These are phyloP conservation scores for Astragalus glycyphyllos DNA, from an alignment of 306 rosid genomes.

Conservation along the genomic window DNA sequence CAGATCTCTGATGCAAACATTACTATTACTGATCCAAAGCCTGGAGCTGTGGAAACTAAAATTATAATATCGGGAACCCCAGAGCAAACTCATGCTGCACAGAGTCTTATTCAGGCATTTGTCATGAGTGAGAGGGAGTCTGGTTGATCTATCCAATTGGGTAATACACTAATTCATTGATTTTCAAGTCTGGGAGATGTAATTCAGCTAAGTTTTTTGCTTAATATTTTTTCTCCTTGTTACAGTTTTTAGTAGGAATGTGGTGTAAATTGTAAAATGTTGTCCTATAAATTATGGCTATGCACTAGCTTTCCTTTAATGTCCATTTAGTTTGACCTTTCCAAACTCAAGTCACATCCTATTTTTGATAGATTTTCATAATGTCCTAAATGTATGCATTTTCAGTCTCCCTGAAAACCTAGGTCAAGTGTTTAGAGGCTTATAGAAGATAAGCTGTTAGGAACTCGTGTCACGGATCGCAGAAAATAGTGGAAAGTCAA, in stretches of 20 bases:
- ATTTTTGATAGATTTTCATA: conserved; percentile 22
- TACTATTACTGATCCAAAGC: conserved; percentile 80
- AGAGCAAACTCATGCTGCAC: conserved; percentile 98
- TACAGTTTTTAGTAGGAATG: conserved; percentile 39
- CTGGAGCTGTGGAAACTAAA: conserved; percentile 87
- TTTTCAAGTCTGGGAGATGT: conserved; percentile 39
- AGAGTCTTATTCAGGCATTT: conserved; percentile 98
- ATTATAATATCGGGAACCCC: conserved; percentile 95
- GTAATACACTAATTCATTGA: conserved; percentile 50
- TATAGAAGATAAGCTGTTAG: conserved; percentile 35
- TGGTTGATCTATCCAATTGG: conserved; percentile 56
- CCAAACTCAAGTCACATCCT: conserved; percentile 30
- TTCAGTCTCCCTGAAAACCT: conserved; percentile 31
- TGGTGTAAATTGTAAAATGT: conserved; percentile 40
- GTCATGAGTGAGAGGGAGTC: conserved; percentile 87
- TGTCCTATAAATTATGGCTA: conserved; percentile 32
- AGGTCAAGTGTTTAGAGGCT: conserved; percentile 24
- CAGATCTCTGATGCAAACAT: conserved; percentile 97
- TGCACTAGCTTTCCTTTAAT: conserved; percentile 31
- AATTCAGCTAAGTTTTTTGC: conserved; percentile 26
- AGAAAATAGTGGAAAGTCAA: neutral
- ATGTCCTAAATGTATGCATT: conserved; percentile 12
- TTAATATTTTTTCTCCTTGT: conserved; percentile 18
- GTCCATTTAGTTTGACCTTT: conserved; percentile 28
- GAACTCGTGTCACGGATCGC: neutral